Conservation (phyloP, 208 protist species). For the Leishmania guyanensis region DNA sequence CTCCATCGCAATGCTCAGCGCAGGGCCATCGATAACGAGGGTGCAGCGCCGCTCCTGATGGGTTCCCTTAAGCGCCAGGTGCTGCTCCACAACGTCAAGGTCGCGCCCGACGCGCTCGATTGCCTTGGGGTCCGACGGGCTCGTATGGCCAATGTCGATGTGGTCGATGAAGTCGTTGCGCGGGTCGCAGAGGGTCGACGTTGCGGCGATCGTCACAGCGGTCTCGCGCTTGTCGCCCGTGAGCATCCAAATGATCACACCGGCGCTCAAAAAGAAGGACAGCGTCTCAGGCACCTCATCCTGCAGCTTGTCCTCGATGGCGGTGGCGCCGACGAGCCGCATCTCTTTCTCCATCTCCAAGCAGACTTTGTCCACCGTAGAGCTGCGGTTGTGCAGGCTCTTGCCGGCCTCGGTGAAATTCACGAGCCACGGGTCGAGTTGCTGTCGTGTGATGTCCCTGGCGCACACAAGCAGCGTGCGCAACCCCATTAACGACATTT, state of each 20-base stretch:
- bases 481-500: constrained; percentile 84
- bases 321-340: constrained; percentile 93
- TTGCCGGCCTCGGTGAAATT: constrained; percentile 62
- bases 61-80: constrained; percentile 51
- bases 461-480: constrained; percentile 89
- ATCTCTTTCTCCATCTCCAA: constrained; percentile 90
- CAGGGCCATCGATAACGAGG: constrained; percentile 85
- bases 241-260: constrained; percentile 96
- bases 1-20: constrained; percentile 71
- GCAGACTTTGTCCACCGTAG: constrained; percentile 77
- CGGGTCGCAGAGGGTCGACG: constrained; percentile 81
- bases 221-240: constrained; percentile 98
- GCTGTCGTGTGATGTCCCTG: constrained; percentile 49
- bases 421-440: constrained; percentile 74
- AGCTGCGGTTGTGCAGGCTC: constrained; percentile 56
- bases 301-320: constrained; percentile 98
- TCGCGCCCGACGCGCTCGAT: constrained; percentile 64
- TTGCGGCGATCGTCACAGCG: constrained; percentile 88
- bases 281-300: constrained; percentile 95
- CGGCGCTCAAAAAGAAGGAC: constrained; percentile 87
- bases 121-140: constrained; percentile 43
- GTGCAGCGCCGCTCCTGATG: constrained; percentile 55
- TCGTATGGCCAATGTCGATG: constrained; percentile 74
- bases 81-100: constrained; percentile 62
- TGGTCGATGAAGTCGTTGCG: constrained; percentile 81